Conservation (phyloP, 2,329 filamentous ascomycete species). For the Lasiodiplodia gonubiensis region DNA sequence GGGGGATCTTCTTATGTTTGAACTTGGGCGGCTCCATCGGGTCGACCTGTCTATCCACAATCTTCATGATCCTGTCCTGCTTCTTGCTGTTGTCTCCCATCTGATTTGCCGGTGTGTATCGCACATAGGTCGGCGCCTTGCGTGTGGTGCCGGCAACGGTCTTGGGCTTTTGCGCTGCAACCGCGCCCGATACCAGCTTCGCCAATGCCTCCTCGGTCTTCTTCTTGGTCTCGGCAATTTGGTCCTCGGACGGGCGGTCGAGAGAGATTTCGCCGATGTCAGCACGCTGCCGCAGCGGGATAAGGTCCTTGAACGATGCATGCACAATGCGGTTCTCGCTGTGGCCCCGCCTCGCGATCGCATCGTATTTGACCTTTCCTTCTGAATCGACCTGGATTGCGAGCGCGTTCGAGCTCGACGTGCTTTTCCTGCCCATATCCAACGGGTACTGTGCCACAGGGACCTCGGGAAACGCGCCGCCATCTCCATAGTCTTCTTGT, state of each 20-base stretch:
- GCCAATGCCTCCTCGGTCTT: constrained; percentile 87
- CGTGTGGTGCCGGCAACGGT: constrained; percentile 82
- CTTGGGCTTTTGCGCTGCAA: constrained; percentile 94
- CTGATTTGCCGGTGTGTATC: constrained; percentile 94
- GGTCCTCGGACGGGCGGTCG: constrained; percentile 80
- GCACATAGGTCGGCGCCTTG: constrained; percentile 88
- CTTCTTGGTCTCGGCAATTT: constrained; percentile 83
- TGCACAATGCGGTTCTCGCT: constrained; percentile 84
- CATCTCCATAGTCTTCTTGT: constrained; percentile 93
- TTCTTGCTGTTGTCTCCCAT: constrained; percentile 89
- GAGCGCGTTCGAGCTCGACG: constrained; percentile 78
- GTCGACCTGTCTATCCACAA: constrained; percentile 90
- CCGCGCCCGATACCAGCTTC: constrained; percentile 79
- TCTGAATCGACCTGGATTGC: constrained; percentile 90
- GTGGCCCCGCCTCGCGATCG: constrained; percentile 90
- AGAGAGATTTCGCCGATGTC: constrained; percentile 91
- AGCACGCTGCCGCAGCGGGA: constrained; percentile 89
- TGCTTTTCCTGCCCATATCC: constrained; percentile 84
- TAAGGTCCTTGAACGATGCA: constrained; percentile 94
- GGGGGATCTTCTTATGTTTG: constrained; percentile 97
- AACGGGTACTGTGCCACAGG: constrained; percentile 93
- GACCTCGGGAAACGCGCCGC: constrained; percentile 93
- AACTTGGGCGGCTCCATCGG: constrained; percentile 98
- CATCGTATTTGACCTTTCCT: constrained; percentile 95
- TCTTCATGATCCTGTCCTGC: constrained; percentile 97